Evolutionary conservation across 352 stramenopile species (phyloP).

Genomic region (Phytophthora sojae): DNA sequence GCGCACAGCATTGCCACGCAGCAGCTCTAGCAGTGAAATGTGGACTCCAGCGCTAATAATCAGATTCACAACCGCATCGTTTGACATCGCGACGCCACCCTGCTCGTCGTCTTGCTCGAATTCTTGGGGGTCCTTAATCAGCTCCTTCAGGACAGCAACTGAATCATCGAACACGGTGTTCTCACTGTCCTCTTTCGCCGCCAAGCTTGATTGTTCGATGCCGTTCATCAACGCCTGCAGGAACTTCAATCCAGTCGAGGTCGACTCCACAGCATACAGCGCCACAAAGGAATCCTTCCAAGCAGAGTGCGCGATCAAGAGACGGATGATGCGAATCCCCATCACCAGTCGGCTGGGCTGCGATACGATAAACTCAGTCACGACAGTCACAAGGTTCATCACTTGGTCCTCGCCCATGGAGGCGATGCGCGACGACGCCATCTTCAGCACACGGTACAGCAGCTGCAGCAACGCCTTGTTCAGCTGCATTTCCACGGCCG

Average conservation of each 20-base stretch:
- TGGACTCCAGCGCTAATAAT: slow-evolving; percentile 77
- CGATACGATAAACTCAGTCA: slow-evolving; percentile 76
- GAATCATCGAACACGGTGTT: slow-evolving; percentile 68
- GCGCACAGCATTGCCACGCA: slow-evolving; percentile 45
- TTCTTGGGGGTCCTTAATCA: slow-evolving; percentile 49
- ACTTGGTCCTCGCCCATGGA: slow-evolving; percentile 66
- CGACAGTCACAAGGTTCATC: slow-evolving; percentile 66
- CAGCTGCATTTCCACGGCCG: slow-evolving; percentile 37
- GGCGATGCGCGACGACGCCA: slow-evolving; percentile 57
- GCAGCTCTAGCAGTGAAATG: slow-evolving; percentile 68
- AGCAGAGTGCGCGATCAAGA: slow-evolving; percentile 65
- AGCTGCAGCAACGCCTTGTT: slow-evolving; percentile 69
- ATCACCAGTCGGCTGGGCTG: slow-evolving; percentile 58
- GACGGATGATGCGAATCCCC: slow-evolving; percentile 75
- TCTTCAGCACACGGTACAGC: slow-evolving; percentile 74
- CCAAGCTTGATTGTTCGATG: slow-evolving; percentile 55
- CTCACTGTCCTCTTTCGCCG: slow-evolving; percentile 27
- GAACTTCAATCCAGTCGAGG: slow-evolving; percentile 67
- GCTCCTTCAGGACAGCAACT: slow-evolving; percentile 65
- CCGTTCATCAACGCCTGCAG: slow-evolving; percentile 67
- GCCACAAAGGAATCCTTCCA: slow-evolving; percentile 84
- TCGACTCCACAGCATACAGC: slow-evolving; percentile 72
- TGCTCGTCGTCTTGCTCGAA: slow-evolving; percentile 37
- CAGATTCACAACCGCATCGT: slow-evolving; percentile 69
- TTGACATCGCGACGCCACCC: slow-evolving; percentile 52